Base-by-base conservation (phyloP, 1,284 basidiomycete species). In the Irpex sp. region DNA sequence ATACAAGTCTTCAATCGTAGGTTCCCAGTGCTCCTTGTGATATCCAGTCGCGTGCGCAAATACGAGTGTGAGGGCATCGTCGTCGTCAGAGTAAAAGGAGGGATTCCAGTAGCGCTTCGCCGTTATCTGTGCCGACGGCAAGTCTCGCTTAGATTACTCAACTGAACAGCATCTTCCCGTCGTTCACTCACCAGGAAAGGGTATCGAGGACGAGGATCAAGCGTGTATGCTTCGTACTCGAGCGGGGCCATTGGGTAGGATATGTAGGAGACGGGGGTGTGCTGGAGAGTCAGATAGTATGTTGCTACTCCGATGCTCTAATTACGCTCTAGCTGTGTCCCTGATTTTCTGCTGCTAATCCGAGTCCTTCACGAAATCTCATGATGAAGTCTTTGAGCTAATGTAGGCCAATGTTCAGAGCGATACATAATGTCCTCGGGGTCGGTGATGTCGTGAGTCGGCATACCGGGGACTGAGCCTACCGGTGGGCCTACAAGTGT, bases 11-110 rank as follows among this genome's bases (percentile, higher is more conserved):
- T 82, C 79, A 4, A 86, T 72, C 0, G 78, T 77, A 1, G 84
- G 83, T 66, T 86, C 83, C 81, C 82, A 86, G 21, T 78, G 76
- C 65, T 86, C 84, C 66, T 85, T 86, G 69, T 81, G 80, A 66
- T 80, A 83, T 0, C 83, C 79, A 1, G 80, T 83, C 5, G 78
- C 84, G 67, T 86, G 84, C 1, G 81, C 70, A 58, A 83, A 77
- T 36, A 86, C 69, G 35, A 85, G 71, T 0, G 84, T 85, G 7
- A 79, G 57, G 0, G 80, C 83, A 7, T 77, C 73, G 0, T 75
- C 68, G 62, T 80, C 79, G 21, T 75, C 64, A 15, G 74, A 66
- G 59, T 71, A 61, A 4, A 78, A 75, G 2, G 68, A 63, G 0
- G 76, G 66, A 9, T 74, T 67, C 78, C 78, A 80, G 68, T 83